A percentile compares a stretch with the other conserved stretches of the same genome.
Evolutionary conservation across 2,329 filamentous ascomycete genomes (phyloP).

Genomic region (Zopfia rhizophila): DNA sequence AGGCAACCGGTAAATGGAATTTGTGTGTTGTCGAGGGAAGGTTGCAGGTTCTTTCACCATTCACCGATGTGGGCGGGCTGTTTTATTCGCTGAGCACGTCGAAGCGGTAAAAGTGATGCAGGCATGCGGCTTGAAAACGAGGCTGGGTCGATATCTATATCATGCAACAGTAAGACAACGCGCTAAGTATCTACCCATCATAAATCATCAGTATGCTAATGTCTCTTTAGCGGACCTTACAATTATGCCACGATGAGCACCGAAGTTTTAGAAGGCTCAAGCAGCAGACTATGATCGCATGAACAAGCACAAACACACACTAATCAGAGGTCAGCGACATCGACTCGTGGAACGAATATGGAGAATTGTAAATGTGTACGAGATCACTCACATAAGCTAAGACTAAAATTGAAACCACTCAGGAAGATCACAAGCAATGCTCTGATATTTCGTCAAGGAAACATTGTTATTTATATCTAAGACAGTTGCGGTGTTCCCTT

Average conservation of each 20-base stretch:
- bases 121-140: slow-evolving; percentile 17
- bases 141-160: slow-evolving; percentile 35
- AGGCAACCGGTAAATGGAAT: slow-evolving; percentile 28
- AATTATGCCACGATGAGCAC: slow-evolving; percentile 39
- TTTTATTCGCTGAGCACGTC: slow-evolving; percentile 32
- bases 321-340: slow-evolving; percentile 30
- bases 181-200: slow-evolving; percentile 24
- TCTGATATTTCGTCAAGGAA: slow-evolving; percentile 4
- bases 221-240: slow-evolving; percentile 21
- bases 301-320: slow-evolving; percentile 46
- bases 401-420: slow-evolving; percentile 30
- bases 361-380: slow-evolving; percentile 22
- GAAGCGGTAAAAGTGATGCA: slow-evolving; percentile 29
- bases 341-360: slow-evolving; percentile 33
- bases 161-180: slow-evolving; percentile 17
- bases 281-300: slow-evolving; percentile 31
- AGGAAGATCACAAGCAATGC: slow-evolving; percentile 13
- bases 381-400: slow-evolving; percentile 17
- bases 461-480: slow-evolving; percentile 28
- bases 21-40: slow-evolving; percentile 20
- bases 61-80: slow-evolving; percentile 23
- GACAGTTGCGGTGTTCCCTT: slow-evolving; percentile 7
- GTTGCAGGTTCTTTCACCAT: slow-evolving; percentile 28
- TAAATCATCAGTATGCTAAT: slow-evolving; percentile 33
- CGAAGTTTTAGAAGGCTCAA: slow-evolving; percentile 21